phyloP scores from a whole-genome alignment of 352 stramenopile genomes.

The Phytophthora lateralis region DNA sequence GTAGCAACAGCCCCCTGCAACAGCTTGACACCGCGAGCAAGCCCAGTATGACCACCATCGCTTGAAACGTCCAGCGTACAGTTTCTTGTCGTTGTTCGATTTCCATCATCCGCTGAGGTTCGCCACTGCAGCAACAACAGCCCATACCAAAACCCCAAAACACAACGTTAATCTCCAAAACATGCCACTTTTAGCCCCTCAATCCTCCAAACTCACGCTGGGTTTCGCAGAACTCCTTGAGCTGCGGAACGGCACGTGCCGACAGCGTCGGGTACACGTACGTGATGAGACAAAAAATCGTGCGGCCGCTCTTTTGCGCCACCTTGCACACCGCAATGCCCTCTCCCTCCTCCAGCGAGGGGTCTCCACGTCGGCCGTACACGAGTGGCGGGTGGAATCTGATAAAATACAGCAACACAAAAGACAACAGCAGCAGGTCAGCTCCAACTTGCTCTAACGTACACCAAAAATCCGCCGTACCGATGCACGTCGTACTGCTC shows the following conservation, averaged over 20 bases:
- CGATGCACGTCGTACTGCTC: conserved; percentile 87
- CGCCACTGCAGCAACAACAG: conserved; percentile 15
- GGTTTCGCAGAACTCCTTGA: conserved; percentile 80
- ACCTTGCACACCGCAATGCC: conserved; percentile 75
- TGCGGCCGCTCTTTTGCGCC: conserved; percentile 49
- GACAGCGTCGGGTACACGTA: conserved; percentile 85
- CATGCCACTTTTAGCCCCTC: background rate
- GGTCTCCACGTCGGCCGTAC: conserved; percentile 75
- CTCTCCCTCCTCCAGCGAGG: conserved; percentile 66
- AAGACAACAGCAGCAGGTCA: conserved; percentile 1
- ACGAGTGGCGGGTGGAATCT: conserved; percentile 82
- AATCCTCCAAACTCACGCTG: conserved; percentile 32
- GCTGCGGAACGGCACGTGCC: conserved; percentile 71
- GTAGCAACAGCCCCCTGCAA: background rate
- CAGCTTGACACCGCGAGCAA: background rate
- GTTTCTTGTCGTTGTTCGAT: conserved; percentile 8
- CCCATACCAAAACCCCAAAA: background rate
- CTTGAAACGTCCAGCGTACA: background rate
- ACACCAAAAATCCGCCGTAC: conserved; percentile 29
- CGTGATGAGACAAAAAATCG: conserved; percentile 78
- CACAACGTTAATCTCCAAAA: background rate
- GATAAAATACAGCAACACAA: conserved; percentile 7
- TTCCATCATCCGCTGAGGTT: conserved; percentile 14
- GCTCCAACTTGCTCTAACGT: conserved; percentile 5
- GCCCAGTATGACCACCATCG: background rate